Evolutionary conservation across 2,329 filamentous ascomycete species (phyloP), one percentile per base, ranked within the genome.

Genomic region (Rachicladosporium sp.): DNA sequence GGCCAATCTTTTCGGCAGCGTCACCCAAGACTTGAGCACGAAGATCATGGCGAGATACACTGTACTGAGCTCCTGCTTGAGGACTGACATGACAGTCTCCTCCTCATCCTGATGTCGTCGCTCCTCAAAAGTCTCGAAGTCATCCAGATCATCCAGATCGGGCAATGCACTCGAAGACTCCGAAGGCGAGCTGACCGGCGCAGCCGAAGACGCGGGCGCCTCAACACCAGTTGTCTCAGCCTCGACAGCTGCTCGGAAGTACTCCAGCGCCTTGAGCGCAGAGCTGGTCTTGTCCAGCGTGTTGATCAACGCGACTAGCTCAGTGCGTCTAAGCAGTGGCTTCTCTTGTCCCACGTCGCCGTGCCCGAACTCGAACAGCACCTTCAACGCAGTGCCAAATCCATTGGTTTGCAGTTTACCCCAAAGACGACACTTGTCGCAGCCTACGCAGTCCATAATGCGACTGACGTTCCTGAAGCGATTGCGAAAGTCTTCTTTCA

Each of bases 401-500:
- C 91, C 91, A 9, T 84, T 83, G 1, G 87, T 93, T 65, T 98
- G 91, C 30, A 98, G 66, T 65, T 98, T 98, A 36, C 91, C 91
- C 91, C 91, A 98, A 2, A 98, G 77, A 6, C 91, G 79, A 64
- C 91, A 98, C 67, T 98, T 98, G 66, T 98, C 91, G 62, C 91
- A 98, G 33, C 91, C 91, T 12, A 96, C 89, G 51, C 91, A 98
- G 62, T 98, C 91, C 91, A 98, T 98, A 48, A 96, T 73, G 31
- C 91, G 79, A 59, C 84, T 93, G 45, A 98, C 84, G 58, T 98
- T 98, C 57, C 91, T 79, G 72, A 98, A 98, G 10, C 91, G 83
- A 61, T 93, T 91, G 52, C 86, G 82, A 70, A 98, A 98, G 57
- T 98, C 91, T 57, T 96, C 89, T 61, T 96, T 98, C 42, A 98